phyloP scores from a whole-genome alignment of 176 grass and related monocot genomes.

The Carex cristatella region DNA sequence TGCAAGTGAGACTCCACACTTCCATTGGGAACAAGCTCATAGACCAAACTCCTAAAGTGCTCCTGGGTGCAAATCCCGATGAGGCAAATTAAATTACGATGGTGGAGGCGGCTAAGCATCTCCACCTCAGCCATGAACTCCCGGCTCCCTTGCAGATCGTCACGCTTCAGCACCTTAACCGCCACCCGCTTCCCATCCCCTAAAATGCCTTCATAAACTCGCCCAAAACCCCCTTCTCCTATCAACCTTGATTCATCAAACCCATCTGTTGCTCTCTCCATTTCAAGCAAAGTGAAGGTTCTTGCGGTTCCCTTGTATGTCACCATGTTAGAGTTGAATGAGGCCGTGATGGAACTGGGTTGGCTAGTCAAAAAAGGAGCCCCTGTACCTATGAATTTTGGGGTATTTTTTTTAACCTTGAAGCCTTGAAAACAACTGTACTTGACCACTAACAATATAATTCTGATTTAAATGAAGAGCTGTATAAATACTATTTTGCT shows the following conservation, averaged over 20 bases:
- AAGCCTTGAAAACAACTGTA: not conserved
- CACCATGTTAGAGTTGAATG: constrained; percentile 80
- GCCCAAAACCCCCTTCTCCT: constrained; percentile 95
- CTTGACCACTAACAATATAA: not conserved
- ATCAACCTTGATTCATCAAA: constrained; percentile 82
- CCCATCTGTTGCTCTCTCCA: constrained; percentile 72
- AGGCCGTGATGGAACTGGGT: constrained; percentile 52
- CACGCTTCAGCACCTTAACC: constrained; percentile 87
- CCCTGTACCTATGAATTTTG: constrained; percentile 31
- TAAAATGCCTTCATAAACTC: constrained; percentile 88
- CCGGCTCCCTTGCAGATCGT: constrained; percentile 74
- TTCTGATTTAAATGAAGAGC: not conserved
- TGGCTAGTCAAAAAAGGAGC: constrained; percentile 41
- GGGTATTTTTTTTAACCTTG: not conserved
- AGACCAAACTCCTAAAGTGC: constrained; percentile 66
- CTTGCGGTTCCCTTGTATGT: constrained; percentile 75
- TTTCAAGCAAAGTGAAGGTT: constrained; percentile 73
- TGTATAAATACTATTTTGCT: not conserved
- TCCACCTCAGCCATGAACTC: constrained; percentile 98
- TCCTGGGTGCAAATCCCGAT: constrained; percentile 95
- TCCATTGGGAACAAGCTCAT: constrained; percentile 88
- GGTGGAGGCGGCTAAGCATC: constrained; percentile 98
- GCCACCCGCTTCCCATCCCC: constrained; percentile 57
- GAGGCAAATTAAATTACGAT: constrained; percentile 90
- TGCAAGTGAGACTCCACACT: constrained; percentile 93